Percentiles rank a stretch among this genome's conserved stretches.
Conservation (phyloP, 1,284 basidiomycete genomes). For the Ganoderma lucidum region DNA sequence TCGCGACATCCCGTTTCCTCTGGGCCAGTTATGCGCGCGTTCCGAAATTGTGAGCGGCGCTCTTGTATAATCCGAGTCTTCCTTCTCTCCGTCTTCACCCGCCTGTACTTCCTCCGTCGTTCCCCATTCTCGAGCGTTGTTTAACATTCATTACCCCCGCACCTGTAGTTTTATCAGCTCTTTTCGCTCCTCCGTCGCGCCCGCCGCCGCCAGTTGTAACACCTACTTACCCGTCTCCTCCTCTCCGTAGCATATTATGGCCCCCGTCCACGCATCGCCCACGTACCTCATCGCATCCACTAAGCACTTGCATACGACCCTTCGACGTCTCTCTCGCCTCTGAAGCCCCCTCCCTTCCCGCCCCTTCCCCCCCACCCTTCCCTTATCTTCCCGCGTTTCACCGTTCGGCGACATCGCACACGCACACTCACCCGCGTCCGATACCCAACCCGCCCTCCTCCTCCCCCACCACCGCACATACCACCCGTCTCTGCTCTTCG, state of each 20-base stretch:
- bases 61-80: slow-evolving; percentile 21
- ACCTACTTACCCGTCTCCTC: slow-evolving; percentile 6
- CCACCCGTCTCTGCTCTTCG: background rate
- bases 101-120: background rate
- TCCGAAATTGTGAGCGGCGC: slow-evolving; percentile 23
- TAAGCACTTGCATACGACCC: slow-evolving; percentile 22
- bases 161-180: slow-evolving; percentile 32
- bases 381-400: background rate
- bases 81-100: slow-evolving; percentile 4
- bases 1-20: slow-evolving; percentile 25
- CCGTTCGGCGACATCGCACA: slow-evolving; percentile 11
- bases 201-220: slow-evolving; percentile 24
- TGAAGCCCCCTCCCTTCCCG: background rate
- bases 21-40: slow-evolving; percentile 26
- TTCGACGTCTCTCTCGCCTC: background rate
- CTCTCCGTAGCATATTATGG: slow-evolving; percentile 22
- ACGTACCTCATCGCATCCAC: slow-evolving; percentile 31
- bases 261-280: slow-evolving; percentile 23
- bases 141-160: slow-evolving; percentile 10
- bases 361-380: background rate
- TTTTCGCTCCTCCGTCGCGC: slow-evolving; percentile 1
- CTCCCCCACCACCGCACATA: slow-evolving; percentile 7
- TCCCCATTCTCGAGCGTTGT: slow-evolving; percentile 1
- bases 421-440: slow-evolving; percentile 1
- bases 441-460: background rate